A percentile compares a stretch with the other conserved stretches of the same genome.
Evolutionary conservation across 1,139 yeast genomes (phyloP).

Genomic region (Pichia sp.): DNA sequence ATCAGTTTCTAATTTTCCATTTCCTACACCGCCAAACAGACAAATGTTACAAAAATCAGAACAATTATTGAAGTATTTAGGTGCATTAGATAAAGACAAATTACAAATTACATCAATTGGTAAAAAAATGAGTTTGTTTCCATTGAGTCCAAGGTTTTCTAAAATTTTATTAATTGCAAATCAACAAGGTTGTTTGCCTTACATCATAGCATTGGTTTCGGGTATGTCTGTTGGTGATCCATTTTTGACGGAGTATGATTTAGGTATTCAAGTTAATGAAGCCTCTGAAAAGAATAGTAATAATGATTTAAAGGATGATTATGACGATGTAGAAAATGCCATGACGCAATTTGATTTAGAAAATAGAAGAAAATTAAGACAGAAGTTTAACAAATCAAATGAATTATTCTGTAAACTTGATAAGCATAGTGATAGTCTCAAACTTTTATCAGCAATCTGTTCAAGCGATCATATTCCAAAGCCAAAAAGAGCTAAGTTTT

Average conservation of each 20-base stretch:
- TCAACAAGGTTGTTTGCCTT: slow-evolving; percentile 79
- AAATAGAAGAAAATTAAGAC: slow-evolving; percentile 39
- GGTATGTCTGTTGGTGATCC: slow-evolving; percentile 95
- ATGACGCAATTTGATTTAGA: slow-evolving; percentile 34
- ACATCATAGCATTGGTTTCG: slow-evolving; percentile 83
- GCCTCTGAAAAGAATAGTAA: slow-evolving; percentile 9
- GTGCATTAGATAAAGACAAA: slow-evolving; percentile 60
- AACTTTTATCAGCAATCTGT: slow-evolving; percentile 75
- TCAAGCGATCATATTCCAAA: slow-evolving; percentile 73
- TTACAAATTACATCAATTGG: slow-evolving; percentile 66
- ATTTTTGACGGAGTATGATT: slow-evolving; percentile 64
- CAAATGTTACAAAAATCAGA: slow-evolving; percentile 58
- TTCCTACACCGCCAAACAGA: slow-evolving; percentile 89
- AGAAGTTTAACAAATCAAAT: slow-evolving; percentile 48
- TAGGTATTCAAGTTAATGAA: slow-evolving; percentile 41
- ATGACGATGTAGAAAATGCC: slow-evolving; percentile 30
- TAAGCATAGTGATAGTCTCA: slow-evolving; percentile 65
- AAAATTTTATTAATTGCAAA: slow-evolving; percentile 85
- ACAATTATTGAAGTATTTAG: slow-evolving; percentile 59
- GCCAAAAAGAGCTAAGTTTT: slow-evolving; percentile 41
- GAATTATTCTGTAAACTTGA: slow-evolving; percentile 63
- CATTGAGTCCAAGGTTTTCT: slow-evolving; percentile 88
- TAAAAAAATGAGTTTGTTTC: slow-evolving; percentile 79
- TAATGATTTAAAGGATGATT: slow-evolving; percentile 32
- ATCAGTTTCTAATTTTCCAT: slow-evolving; percentile 85